Evolutionary conservation across 306 rosid species (phyloP), one percentile per base, ranked within the genome.

Genomic region (Ormosia emarginata): DNA sequence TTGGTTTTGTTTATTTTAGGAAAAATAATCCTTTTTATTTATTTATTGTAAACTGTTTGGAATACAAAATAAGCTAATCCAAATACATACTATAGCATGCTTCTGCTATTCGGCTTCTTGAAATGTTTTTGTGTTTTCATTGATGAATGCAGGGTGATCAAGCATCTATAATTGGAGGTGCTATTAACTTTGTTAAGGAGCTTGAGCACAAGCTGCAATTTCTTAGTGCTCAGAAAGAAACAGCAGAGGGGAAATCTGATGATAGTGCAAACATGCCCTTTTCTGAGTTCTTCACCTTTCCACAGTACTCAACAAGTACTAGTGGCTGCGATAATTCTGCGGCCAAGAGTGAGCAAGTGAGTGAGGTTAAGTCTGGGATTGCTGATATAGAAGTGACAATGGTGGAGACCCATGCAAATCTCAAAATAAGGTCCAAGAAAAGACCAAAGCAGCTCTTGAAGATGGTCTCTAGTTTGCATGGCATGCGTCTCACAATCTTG

Each of bases 151-250:
- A 95, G 99, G 97, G 96, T 8, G 99, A 95, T 80, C 99, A 95
- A 81, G 99, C 99, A 5, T 91, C 97, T 4, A 95, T 95, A 13
- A 88, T 95, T 76, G 99, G 99, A 2, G 98, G 97, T 5, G 99
- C 99, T 14, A 92, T 95, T 18, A 92, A 95, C 81, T 95, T 82
- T 78, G 98, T 95, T 10, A 95, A 95, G 89, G 94, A 92, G 90
- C 92, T 93, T 24, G 99, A 95, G 81, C 98, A 95, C 33, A 86
- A 79, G 80, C 86, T 91, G 44, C 99, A 95, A 39, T 85, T 85
- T 61, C 85, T 95, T 5, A 90, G 90, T 13, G 77, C 72, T 50
- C 81, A 89, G 63, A 87, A 82, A 74, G 77, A 81, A 59, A 73
- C 61, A 18, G 81, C 70, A 30, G 81, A 68, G 14, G 78, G 29